phyloP scores from a whole-genome alignment of 2,329 filamentous ascomycete species.

The Cladophialophora exuberans region DNA sequence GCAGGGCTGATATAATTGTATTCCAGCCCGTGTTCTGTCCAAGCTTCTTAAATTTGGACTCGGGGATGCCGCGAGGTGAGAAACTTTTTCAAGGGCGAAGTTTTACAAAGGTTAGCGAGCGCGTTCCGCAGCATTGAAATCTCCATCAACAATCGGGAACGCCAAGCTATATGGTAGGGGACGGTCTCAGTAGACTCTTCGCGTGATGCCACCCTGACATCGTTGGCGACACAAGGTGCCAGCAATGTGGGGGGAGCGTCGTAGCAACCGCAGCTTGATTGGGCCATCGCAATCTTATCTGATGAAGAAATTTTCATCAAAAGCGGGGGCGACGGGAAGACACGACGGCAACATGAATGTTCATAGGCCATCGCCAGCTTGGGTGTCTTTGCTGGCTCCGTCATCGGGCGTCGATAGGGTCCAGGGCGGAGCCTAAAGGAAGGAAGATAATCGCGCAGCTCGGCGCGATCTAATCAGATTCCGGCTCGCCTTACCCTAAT shows the following conservation, averaged over 20 bases:
- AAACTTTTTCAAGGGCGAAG: background rate
- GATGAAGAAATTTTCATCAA: slow-evolving; percentile 14
- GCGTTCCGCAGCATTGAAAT: no score
- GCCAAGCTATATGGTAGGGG: no score
- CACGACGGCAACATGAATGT: no score
- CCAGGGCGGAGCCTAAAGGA: background rate
- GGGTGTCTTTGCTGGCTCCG: background rate
- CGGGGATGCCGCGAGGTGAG: background rate
- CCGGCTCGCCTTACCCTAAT: background rate
- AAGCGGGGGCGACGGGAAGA: slow-evolving; percentile 3
- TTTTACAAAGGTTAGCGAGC: background rate
- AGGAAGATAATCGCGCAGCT: slow-evolving; percentile 6
- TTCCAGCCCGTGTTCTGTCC: background rate
- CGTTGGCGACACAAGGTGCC: background rate
- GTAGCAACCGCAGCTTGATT: background rate
- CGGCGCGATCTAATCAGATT: slow-evolving; percentile 16
- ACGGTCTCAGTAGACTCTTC: no score
- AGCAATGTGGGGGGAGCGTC: slow-evolving; percentile 4
- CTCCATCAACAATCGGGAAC: no score
- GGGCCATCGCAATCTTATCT: slow-evolving; percentile 5
- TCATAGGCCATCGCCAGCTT: no score
- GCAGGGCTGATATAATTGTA: background rate
- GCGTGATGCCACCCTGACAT: slow-evolving; percentile 8
- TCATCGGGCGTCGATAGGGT: background rate
- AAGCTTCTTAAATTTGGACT: background rate